phyloP scores from a whole-genome alignment of 75 land plant genomes.

The Larix kaempferi region DNA sequence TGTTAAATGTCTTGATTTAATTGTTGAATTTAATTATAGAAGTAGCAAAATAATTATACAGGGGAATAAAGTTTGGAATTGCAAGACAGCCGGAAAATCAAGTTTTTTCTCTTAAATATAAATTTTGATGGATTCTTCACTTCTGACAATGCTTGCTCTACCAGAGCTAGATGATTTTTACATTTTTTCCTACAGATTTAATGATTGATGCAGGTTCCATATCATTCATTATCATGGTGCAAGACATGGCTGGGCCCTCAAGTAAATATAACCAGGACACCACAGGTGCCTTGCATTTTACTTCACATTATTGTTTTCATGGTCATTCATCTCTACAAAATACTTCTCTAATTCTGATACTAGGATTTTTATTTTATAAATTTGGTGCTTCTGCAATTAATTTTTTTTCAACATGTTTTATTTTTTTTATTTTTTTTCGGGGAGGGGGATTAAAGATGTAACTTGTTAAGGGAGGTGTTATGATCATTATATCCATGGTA shows the following conservation, averaged over 20 bases:
- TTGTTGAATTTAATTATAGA: not conserved
- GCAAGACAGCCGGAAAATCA: too few relatives aligned
- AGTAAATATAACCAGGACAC: conserved; percentile 94
- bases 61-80: too few relatives aligned
- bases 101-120: too few relatives aligned
- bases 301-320: not conserved
- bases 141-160: not conserved
- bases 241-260: conserved; percentile 90
- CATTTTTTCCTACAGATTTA: not conserved
- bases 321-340: not conserved
- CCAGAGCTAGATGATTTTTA: not conserved
- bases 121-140: not conserved
- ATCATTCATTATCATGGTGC: conserved; percentile 97
- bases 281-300: conserved; percentile 59
- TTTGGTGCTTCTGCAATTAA: not conserved
- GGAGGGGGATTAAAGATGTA: not conserved
- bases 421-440: not conserved
- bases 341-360: not conserved
- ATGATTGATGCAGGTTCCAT: conserved; percentile 73
- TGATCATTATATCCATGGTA: not conserved
- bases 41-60: too few relatives aligned
- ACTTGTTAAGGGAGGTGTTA: not conserved
- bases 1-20: conserved; percentile 1
- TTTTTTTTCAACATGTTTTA: not conserved
- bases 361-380: not conserved